These are phyloP conservation scores for Auriculariales sp. DNA, from an alignment of 768 basidiomycete genomes.

Conservation along the genomic window DNA sequence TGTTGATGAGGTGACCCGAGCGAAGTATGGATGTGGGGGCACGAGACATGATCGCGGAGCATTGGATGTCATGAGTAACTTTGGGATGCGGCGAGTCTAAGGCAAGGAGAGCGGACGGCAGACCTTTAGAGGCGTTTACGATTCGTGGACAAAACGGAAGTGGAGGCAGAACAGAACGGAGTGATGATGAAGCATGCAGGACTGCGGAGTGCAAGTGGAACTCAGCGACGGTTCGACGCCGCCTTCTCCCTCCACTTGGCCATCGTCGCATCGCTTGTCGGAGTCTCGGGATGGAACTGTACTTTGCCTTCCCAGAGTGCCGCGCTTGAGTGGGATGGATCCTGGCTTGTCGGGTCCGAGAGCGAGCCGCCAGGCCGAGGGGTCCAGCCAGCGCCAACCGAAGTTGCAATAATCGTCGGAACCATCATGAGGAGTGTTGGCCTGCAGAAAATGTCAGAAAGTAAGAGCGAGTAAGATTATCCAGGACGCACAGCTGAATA, in stretches of 20 bases:
- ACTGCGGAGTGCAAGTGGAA: no score
- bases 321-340: conserved; percentile 70
- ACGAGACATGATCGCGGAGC: no score
- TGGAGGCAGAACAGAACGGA: no score
- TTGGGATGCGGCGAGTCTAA: no score
- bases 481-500: background rate
- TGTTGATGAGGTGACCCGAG: no score
- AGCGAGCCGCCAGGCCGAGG: conserved; percentile 36
- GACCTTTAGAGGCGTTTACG: no score
- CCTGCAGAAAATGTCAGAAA: conserved; percentile 21
- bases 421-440: conserved; percentile 67
- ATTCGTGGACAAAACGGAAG: no score
- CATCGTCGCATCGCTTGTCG: conserved; percentile 37
- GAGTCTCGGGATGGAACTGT: conserved; percentile 79
- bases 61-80: no score
- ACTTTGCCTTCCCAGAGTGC: conserved; percentile 76
- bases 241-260: conserved; percentile 5
- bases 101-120: no score
- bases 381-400: conserved; percentile 52
- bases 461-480: background rate
- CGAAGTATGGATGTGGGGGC: no score
- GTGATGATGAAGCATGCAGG: no score
- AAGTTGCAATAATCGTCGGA: conserved; percentile 57
- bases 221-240: no score
- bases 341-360: conserved; percentile 59